Evolutionary conservation across 176 grass and related monocot species (phyloP).

Genomic region (Phoenix roebelenii): DNA sequence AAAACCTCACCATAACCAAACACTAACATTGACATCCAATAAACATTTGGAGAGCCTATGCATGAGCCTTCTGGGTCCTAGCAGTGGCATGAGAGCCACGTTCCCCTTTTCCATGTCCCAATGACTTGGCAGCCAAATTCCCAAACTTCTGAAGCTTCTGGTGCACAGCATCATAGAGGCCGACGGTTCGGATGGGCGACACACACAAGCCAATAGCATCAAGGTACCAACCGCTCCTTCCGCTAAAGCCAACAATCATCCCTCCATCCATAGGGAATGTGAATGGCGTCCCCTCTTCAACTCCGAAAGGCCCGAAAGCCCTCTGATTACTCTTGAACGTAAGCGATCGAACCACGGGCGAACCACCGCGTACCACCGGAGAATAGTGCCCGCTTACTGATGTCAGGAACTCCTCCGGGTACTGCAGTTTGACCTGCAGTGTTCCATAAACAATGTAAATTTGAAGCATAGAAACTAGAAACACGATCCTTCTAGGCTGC

Average conservation of each 20-base stretch:
- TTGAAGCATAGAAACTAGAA: no score
- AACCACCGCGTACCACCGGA: constrained; percentile 12
- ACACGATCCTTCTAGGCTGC: no score
- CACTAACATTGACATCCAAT: no score
- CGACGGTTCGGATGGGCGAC: constrained; percentile 13
- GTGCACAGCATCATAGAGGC: constrained; percentile 7
- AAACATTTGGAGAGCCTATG: background rate
- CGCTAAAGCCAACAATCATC: constrained; percentile 35
- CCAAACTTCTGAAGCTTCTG: constrained; percentile 20
- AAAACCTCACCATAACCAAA: no score
- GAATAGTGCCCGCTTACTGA: constrained; percentile 29
- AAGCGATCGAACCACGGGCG: constrained; percentile 33
- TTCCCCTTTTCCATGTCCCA: background rate
- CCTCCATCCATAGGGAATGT: constrained; percentile 22
- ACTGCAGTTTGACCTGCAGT: constrained; percentile 25
- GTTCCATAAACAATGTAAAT: no score
- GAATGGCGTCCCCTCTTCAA: constrained; percentile 18
- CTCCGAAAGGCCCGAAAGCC: constrained; percentile 7
- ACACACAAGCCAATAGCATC: constrained; percentile 31
- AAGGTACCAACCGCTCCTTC: constrained; percentile 35
- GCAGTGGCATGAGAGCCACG: background rate
- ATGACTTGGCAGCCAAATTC: constrained; percentile 8
- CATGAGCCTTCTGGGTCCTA: background rate
- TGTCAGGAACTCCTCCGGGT: constrained; percentile 38
- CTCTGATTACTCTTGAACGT: constrained; percentile 25